Base-by-base conservation (phyloP, 208 protist genomes). In the Trypanosoma avium region DNA sequence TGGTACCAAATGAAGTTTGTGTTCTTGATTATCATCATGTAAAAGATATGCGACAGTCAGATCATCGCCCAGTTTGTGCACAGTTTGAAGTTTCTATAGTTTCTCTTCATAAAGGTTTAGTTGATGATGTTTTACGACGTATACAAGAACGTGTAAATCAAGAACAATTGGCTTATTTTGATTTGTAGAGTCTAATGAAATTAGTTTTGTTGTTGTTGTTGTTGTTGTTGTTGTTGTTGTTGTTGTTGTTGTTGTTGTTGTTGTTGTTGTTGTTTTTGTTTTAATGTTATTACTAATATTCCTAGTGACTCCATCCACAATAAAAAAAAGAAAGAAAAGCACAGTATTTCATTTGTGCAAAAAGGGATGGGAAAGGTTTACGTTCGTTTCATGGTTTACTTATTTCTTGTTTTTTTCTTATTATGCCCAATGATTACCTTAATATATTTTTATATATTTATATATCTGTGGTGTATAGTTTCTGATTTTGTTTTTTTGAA, bases 51-150 rank as follows among this genome's bases (percentile, higher is more conserved):
- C 67, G 69, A 52, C 75, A 85, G 57, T 92, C 86, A 7, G 86
- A 92, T 55, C 86, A 92, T 26, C 73, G 82, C 12, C 86, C 86
- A 7, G 86, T 92, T 38, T 77, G 70, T 22, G 79, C 82, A n/a
- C 71, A 79, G 24, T 92, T 92, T 55, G 77, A 81, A 35, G 81
- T 92, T 33, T 73, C 62, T 32, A 82, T 89, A 13, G 40, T 92
- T 10, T 45, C 67, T 3, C 32, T 92, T 62, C 43, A 33, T 19
- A 66, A 80, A 7, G 58, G 72, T 26, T 50, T 83, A 5, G 77
- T 92, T 4, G 55, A 33, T 22, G 60, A 74, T 17, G 58, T 88
- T 2, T 36, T 84, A 54, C 0, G 60, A 4, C 21, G 59, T 10
- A 36, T 62, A 8, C 19, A 40, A 29, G 46, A 58, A 42, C 2